A percentile compares a stretch with the other conserved stretches of the same genome.
These are phyloP conservation scores for Hyphodiscus hymeniophilus DNA, from an alignment of 495 filamentous ascomycete species.

Conservation along the genomic window DNA sequence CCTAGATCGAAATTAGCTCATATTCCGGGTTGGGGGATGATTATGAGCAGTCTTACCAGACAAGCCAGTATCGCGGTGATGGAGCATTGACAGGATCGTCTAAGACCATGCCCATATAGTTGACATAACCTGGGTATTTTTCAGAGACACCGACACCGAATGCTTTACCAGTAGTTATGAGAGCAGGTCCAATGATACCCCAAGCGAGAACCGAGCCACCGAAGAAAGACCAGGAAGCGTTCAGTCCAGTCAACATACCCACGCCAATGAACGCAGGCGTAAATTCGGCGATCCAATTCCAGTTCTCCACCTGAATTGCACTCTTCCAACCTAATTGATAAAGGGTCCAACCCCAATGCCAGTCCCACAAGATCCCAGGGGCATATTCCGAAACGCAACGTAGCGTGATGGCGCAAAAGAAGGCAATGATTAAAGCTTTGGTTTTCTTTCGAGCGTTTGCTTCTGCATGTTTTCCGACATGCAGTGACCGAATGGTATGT, in stretches of 20 bases:
- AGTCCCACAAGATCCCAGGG: constrained; percentile 56
- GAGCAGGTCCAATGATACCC: constrained; percentile 55
- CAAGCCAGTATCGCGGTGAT: too few species aligned
- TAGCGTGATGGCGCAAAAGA: constrained; percentile 38
- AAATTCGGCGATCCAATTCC: constrained; percentile 58
- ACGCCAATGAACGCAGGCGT: constrained; percentile 61
- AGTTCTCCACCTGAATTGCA: constrained; percentile 53
- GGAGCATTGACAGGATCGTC: too few species aligned
- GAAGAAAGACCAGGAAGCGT: constrained; percentile 56
- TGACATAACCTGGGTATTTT: constrained; percentile 39
- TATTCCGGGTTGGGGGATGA: too few species aligned
- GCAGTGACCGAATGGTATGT: constrained; percentile 61
- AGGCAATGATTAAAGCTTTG: constrained; percentile 44
- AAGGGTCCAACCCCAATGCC: too few species aligned
- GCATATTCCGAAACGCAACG: constrained; percentile 55
- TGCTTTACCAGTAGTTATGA: constrained; percentile 45
- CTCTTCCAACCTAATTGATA: constrained; percentile 42
- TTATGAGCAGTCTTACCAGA: too few species aligned
- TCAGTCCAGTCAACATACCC: constrained; percentile 59
- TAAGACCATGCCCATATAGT: too few species aligned
- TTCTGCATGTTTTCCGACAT: constrained; percentile 37
- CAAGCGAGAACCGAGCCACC: constrained; percentile 51
- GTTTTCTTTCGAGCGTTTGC: constrained; percentile 50
- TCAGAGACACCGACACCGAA: constrained; percentile 32
- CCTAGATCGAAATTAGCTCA: too few species aligned